These are phyloP conservation scores for Myriosclerotinia curreyana DNA, from an alignment of 2,329 filamentous ascomycete genomes.

Conservation along the genomic window DNA sequence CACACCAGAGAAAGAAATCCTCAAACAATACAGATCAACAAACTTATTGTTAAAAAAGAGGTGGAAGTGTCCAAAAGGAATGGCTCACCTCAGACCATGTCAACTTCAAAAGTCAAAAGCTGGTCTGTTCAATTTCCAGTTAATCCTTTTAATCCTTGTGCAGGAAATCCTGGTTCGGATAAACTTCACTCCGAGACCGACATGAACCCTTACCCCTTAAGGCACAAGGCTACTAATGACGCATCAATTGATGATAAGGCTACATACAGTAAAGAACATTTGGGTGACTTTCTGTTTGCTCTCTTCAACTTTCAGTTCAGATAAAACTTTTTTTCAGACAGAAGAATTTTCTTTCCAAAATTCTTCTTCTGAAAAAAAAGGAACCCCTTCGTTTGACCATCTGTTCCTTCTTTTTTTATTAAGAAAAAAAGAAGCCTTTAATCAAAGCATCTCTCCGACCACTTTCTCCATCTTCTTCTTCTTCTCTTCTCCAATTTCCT, in stretches of 20 bases:
- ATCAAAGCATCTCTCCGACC: background rate
- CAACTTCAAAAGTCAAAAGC: too few species aligned
- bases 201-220: background rate
- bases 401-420: background rate
- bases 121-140: constrained; percentile 2
- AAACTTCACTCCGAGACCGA: background rate
- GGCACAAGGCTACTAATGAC: constrained; percentile 3
- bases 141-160: constrained; percentile 5
- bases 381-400: background rate
- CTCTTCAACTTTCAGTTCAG: background rate
- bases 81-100: background rate
- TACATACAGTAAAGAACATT: background rate
- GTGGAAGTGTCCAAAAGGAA: constrained; percentile 4
- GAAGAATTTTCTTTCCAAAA: background rate
- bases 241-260: background rate
- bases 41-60: background rate
- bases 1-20: background rate
- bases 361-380: too few species aligned
- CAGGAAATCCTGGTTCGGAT: constrained; percentile 1
- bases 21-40: background rate
- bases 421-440: background rate
- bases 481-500: too few species aligned
- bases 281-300: background rate
- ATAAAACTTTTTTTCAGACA: background rate
- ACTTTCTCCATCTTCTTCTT: background rate